These are phyloP conservation scores for Plasmodium chabaudi DNA, from an alignment of 169 alveolate genomes.

Conservation along the genomic window DNA sequence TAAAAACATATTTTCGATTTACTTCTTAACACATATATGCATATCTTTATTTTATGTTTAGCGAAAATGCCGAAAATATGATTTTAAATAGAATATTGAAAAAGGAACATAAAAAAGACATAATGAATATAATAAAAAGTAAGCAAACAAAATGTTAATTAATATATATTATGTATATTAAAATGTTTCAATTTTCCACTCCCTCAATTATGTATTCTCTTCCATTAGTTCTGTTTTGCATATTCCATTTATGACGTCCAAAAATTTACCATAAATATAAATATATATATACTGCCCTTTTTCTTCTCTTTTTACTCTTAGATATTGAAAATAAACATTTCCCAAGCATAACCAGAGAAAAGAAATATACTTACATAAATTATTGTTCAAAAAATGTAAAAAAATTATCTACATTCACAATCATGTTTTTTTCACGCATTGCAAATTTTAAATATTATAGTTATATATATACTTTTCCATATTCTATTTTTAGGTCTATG, in stretches of 20 bases:
- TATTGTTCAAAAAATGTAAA: conserved; percentile 51
- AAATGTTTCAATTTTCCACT: neutral
- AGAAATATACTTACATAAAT: conserved; percentile 20
- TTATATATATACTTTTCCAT: neutral
- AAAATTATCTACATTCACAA: neutral
- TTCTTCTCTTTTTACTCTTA: neutral
- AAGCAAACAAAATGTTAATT: neutral
- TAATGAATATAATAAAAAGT: conserved; percentile 43
- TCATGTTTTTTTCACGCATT: too few species aligned
- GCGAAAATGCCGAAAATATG: conserved; percentile 41
- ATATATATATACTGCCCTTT: neutral
- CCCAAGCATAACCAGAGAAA: conserved; percentile 12
- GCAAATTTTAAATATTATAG: too few species aligned
- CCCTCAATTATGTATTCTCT: neutral
- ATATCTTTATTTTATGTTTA: conserved; percentile 5
- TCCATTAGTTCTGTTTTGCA: too few species aligned
- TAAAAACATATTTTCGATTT: neutral
- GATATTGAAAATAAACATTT: conserved; percentile 40
- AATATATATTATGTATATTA: neutral
- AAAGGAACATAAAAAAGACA: conserved; percentile 58
- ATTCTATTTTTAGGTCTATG: conserved; percentile 26
- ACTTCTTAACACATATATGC: neutral
- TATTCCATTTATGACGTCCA: too few species aligned
- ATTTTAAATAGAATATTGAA: conserved; percentile 64
- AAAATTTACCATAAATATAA: neutral